Base-by-base conservation (phyloP, 768 basidiomycete species). In the Xanthoconium purpureum region DNA sequence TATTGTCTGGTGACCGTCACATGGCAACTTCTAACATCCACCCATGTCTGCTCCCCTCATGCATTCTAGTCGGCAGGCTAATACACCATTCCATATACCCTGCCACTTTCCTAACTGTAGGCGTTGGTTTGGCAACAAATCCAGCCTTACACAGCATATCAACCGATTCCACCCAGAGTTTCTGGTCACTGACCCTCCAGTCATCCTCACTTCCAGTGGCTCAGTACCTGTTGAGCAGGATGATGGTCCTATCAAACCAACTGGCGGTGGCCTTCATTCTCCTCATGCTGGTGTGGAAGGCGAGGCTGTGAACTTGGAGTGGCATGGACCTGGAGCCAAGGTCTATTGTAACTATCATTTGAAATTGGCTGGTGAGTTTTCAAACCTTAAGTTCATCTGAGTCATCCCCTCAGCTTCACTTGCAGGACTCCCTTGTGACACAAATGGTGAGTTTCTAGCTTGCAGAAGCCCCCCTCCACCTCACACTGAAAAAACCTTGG, bases 321-420 rank as follows among this genome's bases (percentile, higher is more conserved):
- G 43, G 36, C 44, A 50, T 24, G 24, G 50, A 3, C 30, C 29
- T 3, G 24, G 13, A 2, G 6, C 5, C 15, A 46, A 50, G 18
- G n/a, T 57, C 13, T 59, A 59, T 20, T 18, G 13, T 15, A 62
- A 62, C n/a, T 59, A 50, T 18, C 49, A 50, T 30, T 4, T 28
- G 0, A 38, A 18, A 39, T 14, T 50, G 49, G 39, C 28, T 3
- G n/a, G 49, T 50, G 9, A 2, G 12, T 39, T 18, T 33, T 12
- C 24, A 24, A 2, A 49, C 7, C 7, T n/a, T 5, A 40, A 9
- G 13, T 18, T 40, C 18, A 2, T 18, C n/a, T 40, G 33, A 35
- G 24, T 24, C 24, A 24, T 24, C 24, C 24, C 24, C 33, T 12
- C 33, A 35, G 33, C 2, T 6, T 40, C 1, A 43, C 11, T 2